Percentiles rank a stretch among this genome's conserved stretches.
Conservation (phyloP, 2,329 filamentous ascomycete species). For the Diaporthe australafricana region DNA sequence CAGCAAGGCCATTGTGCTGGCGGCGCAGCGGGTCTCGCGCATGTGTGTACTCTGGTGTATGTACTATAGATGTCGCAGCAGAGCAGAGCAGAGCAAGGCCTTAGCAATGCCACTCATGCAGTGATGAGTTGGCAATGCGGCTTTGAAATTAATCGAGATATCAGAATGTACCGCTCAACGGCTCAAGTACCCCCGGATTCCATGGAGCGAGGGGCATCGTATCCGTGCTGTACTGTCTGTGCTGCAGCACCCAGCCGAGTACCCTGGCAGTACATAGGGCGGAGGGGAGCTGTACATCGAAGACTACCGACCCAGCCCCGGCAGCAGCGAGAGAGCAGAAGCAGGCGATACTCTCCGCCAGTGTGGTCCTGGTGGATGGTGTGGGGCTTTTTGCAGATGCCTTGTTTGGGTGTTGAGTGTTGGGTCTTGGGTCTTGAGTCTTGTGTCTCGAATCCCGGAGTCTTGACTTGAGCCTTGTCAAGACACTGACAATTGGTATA, state of each 20-base stretch:
- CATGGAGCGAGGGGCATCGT: constrained; percentile 15
- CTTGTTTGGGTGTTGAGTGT: background rate
- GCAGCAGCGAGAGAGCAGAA: constrained; percentile 10
- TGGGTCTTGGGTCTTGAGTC: background rate
- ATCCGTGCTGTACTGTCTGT: constrained; percentile 1
- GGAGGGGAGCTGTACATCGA: background rate
- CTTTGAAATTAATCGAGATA: constrained; percentile 62
- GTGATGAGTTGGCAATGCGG: constrained; percentile 81
- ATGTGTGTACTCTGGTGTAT: constrained; percentile 21
- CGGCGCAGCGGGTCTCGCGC: constrained; percentile 6
- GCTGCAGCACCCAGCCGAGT: constrained; percentile 1
- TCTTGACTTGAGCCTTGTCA: background rate
- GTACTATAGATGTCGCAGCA: constrained; percentile 41
- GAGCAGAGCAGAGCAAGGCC: constrained; percentile 55
- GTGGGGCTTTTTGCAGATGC: constrained; percentile 12
- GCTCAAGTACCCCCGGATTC: constrained; percentile 29
- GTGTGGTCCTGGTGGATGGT: constrained; percentile 21
- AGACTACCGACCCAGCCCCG: background rate
- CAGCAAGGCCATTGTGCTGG: background rate
- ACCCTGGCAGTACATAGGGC: constrained; percentile 20
- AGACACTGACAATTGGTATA: background rate
- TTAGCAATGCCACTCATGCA: constrained; percentile 68
- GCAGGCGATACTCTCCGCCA: constrained; percentile 20
- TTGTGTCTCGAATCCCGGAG: background rate
- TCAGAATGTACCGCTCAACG: constrained; percentile 35